Base-by-base conservation (phyloP, 805 yeast species). In the Vanderwaltozyma verrucispora region DNA sequence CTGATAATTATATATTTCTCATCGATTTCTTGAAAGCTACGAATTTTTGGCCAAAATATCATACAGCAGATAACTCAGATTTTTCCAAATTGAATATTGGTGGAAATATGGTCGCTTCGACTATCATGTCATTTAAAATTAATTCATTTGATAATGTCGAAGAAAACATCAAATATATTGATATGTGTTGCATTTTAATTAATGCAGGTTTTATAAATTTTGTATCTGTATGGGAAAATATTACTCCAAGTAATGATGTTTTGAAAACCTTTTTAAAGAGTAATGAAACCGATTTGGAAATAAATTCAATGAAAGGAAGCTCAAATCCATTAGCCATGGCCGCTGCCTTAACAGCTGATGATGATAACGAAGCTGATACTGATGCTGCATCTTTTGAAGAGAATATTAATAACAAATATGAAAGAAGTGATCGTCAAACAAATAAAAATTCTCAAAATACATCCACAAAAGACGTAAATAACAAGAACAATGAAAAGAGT, bases 311-410 rank as follows among this genome's bases (percentile, higher is more conserved):
- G 48, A 65, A 67, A 43, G 80, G 88, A 0, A 69, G 74, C 18
- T 80, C 84, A 0, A 83, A 80, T 43, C 94, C 95, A 0, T 62
- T 88, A 34, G 92, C 96, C 0, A 55, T 87, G 47, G 95, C 96
- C 5, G 92, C 92, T 9, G 94, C 95, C 0, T 64, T 88, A 28
- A 66, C 69, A 3, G 77, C 74, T 28, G 89, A 80, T 26, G 83
- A 74, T 15, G 81, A 74, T 18, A 64, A 61, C 9, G 20, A 27
- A 28, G 89, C 80, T 25, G 83, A 74, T 14, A 80, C 72, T 17
- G 64, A 60, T 12, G 36, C 35, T n/a, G n/a, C n/a, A n/a, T n/a
- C n/a, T n/a, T n/a, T n/a, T n/a, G n/a, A n/a, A n/a, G n/a, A n/a
- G n/a, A n/a, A n/a, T n/a, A n/a, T n/a, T n/a, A n/a, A n/a, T n/a